A percentile compares a stretch with the other conserved stretches of the same genome.
Conservation (phyloP, 2,329 filamentous ascomycete species). For the Neofusicoccum parvum region DNA sequence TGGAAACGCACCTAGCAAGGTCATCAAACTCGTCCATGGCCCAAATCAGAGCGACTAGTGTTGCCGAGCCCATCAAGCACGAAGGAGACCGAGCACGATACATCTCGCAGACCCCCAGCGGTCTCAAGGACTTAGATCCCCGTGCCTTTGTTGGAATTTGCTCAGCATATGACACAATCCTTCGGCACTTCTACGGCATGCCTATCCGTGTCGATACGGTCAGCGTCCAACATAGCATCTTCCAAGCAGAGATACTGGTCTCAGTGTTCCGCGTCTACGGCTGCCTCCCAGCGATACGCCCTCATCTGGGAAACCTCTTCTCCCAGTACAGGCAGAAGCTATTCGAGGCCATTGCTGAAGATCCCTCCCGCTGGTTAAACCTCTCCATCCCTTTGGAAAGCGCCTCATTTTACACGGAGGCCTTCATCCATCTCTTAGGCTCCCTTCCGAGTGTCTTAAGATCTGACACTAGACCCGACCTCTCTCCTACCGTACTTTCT, state of each 20-base stretch:
- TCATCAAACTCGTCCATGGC: background rate
- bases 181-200: conserved; percentile 32
- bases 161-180: conserved; percentile 27
- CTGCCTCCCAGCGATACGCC: conserved; percentile 28
- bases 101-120: too few relatives aligned
- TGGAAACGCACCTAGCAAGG: too few relatives aligned
- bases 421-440: conserved; percentile 37
- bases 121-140: background rate
- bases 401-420: conserved; percentile 37
- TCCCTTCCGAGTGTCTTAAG: background rate
- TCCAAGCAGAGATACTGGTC: conserved; percentile 32
- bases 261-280: conserved; percentile 30
- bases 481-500: background rate
- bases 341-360: conserved; percentile 33
- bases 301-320: conserved; percentile 30
- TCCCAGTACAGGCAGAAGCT: conserved; percentile 30
- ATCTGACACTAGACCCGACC: background rate
- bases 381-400: conserved; percentile 34
- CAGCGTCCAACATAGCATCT: conserved; percentile 27
- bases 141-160: background rate
- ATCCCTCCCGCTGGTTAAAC: conserved; percentile 36
- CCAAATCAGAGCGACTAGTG: background rate
- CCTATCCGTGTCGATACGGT: conserved; percentile 25
- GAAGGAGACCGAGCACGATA: too few relatives aligned
- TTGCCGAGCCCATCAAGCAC: background rate